phyloP scores from a whole-genome alignment of 192 early-diverging fungal genomes.

The Backusella liffmaniae region DNA sequence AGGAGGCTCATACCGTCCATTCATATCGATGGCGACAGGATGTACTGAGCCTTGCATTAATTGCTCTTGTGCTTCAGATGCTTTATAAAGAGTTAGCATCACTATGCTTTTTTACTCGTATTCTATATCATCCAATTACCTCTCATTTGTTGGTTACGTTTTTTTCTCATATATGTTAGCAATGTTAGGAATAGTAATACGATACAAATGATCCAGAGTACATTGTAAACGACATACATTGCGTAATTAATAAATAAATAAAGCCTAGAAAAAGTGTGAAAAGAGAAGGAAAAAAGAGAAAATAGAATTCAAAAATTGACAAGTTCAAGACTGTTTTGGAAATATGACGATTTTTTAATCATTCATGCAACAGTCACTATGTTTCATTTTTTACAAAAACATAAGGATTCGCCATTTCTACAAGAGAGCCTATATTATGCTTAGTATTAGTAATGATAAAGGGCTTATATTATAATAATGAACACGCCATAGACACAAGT shows the following conservation, averaged over 20 bases:
- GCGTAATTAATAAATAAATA: background rate
- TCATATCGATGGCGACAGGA: background rate
- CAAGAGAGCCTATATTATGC: background rate
- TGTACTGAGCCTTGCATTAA: background rate
- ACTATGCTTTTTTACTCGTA: background rate
- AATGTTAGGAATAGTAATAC: background rate
- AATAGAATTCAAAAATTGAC: background rate
- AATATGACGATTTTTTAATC: background rate
- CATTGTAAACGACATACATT: background rate
- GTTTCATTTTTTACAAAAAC: background rate
- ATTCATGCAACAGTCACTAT: constrained; percentile 1
- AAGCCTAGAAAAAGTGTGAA: background rate
- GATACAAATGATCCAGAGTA: background rate
- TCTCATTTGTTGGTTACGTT: background rate
- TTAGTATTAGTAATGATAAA: background rate
- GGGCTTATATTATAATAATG: background rate
- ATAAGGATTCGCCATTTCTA: background rate
- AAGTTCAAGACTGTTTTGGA: background rate
- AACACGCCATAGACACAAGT: background rate
- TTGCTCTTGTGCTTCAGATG: constrained; percentile 2
- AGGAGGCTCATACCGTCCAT: background rate
- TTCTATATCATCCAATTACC: background rate
- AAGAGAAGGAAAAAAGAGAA: background rate
- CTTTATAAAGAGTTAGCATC: background rate
- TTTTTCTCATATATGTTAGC: background rate